Conservation (phyloP, 73 alveolate genomes). For the Paramecium octaurelia region DNA sequence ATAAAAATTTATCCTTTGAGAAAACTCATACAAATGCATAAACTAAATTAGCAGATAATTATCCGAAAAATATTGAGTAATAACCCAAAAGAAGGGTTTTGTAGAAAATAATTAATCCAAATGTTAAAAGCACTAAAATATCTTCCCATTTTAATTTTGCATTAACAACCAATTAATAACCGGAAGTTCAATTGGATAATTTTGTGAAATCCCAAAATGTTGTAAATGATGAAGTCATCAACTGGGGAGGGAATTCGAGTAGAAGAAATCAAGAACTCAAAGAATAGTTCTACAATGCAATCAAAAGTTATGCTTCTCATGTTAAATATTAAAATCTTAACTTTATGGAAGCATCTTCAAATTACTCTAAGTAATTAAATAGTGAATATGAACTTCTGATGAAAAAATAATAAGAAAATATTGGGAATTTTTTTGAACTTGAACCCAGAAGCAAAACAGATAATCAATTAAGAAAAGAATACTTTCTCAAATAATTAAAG, state of each 20-base stretch:
- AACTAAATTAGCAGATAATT: background rate
- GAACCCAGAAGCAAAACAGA: constrained; percentile 1
- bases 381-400: background rate
- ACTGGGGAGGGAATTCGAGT: background rate
- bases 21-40: background rate
- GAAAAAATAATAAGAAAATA: background rate
- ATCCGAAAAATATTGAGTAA: background rate
- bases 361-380: background rate
- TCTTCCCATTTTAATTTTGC: background rate
- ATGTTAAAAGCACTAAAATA: background rate
- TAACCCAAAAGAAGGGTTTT: background rate
- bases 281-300: background rate
- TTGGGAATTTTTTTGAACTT: background rate
- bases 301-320: background rate
- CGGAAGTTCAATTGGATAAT: background rate
- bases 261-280: background rate
- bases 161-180: background rate
- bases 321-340: background rate
- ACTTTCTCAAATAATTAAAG: background rate
- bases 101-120: background rate
- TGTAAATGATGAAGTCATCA: background rate
- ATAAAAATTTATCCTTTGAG: background rate
- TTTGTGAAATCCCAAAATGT: background rate
- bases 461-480: background rate
- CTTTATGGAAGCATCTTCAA: background rate